Base-by-base conservation (phyloP, 176 grass and related monocot species). In the Oryza coarctata region DNA sequence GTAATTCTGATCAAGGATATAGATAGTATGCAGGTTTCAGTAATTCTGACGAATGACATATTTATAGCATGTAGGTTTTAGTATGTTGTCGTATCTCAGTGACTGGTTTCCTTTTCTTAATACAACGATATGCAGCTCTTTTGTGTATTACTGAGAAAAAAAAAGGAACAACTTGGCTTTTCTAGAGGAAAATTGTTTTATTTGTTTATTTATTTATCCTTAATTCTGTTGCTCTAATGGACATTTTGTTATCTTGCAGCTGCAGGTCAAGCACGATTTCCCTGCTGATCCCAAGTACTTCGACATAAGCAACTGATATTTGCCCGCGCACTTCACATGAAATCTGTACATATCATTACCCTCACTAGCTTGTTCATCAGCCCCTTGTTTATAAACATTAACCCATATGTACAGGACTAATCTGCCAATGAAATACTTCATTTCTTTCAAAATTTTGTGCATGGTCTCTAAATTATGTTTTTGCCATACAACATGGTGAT, bases 271-370 rank as follows among this genome's bases (percentile, higher is more conserved):
- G 80, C 90, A 98, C 63, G 84, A 95, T 82, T 95, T 98, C 57
- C 95, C 95, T 64, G 95, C 89, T 45, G 87, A 95, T 81, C 95
- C 95, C 20, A 98, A 95, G 81, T 98, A 98, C 82, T 98, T 98
- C 17, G 80, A 93, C 88, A 95, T 98, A 76, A 90, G 92, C 90
- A 95, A 91, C 65, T 98, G 87, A 98, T 47, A 58, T 62, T 63
- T 61, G 39, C 33, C 38, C 69, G n/a, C 44, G 52, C 78, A 86
- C 23, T 68, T 65, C 25, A 63, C 73, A 27, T 70, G 62, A 60
- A 76, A 89, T 73, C 43, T 97, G 91, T 91, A 91, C 74, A 91
- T 93, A 93, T 70, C 58, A 78, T 78, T 78, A 70, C 66, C 33
- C 28, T 65, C 65, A 88, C 83, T 80, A 83, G 84, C 67, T 90